Evolutionary conservation across 2,329 filamentous ascomycete genomes (phyloP).

Genomic region (Immersiporthe knoxdaviesiana): DNA sequence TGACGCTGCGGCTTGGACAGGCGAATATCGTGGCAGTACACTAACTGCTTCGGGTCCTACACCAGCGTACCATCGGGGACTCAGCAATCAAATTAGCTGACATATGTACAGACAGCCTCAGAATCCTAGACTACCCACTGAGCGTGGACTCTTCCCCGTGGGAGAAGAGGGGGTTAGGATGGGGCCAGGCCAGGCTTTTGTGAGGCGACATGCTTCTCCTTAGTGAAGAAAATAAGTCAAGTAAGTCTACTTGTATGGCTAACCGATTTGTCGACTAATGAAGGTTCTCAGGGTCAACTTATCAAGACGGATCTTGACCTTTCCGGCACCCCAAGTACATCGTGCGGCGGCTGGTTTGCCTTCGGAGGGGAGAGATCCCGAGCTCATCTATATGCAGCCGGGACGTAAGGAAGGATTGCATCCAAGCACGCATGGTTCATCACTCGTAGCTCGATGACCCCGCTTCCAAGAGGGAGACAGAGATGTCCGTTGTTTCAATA

Average conservation of each 20-base stretch:
- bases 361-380: background rate
- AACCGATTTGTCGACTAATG: background rate
- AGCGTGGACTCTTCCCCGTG: background rate
- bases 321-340: background rate
- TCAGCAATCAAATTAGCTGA: background rate
- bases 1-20: background rate
- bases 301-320: background rate
- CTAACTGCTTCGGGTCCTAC: slow-evolving; percentile 8
- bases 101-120: background rate
- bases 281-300: background rate
- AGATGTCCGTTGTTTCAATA: background rate
- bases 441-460: background rate
- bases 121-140: background rate
- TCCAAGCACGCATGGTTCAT: background rate
- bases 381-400: background rate
- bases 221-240: background rate
- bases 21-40: slow-evolving; percentile 1
- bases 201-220: background rate
- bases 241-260: background rate
- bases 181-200: background rate
- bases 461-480: background rate
- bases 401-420: background rate
- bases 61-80: slow-evolving; percentile 5
- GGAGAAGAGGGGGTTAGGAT: too few relatives aligned
- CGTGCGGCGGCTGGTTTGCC: background rate